Percentiles rank a stretch among this genome's conserved stretches.
Conservation (phyloP, 345 rosid genomes). For the Schrenkiella parvula region DNA sequence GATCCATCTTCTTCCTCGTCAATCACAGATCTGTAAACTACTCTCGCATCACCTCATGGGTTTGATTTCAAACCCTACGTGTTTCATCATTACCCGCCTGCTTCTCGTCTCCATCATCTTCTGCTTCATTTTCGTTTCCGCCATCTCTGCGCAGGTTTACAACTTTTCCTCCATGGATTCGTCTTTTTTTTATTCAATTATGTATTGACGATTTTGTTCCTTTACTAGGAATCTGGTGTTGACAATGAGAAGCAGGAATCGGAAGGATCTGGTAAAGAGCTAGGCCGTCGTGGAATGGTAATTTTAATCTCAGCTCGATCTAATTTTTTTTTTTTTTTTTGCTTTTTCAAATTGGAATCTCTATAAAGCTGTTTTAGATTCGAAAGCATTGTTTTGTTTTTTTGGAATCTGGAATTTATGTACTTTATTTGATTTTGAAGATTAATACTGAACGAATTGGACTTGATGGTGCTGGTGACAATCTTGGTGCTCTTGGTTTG, state of each 20-base stretch:
- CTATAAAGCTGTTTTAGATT: neutral
- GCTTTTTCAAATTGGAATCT: neutral
- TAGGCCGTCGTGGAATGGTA: conserved; percentile 97
- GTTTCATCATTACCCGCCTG: conserved; percentile 17
- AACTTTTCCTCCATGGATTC: neutral
- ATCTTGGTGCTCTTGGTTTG: conserved; percentile 38
- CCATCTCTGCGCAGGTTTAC: conserved; percentile 49
- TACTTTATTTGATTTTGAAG: conserved; percentile 34
- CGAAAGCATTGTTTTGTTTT: neutral
- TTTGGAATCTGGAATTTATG: neutral
- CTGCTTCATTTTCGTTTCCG: conserved; percentile 29
- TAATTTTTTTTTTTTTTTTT: neutral
- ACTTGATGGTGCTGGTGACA: conserved; percentile 33
- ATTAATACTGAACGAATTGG: conserved; percentile 41
- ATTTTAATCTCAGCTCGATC: conserved; percentile 14
- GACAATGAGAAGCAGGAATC: conserved; percentile 52
- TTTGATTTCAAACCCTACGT: conserved; percentile 30
- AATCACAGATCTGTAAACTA: conserved; percentile 7
- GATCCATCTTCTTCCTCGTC: neutral
- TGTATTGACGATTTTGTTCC: neutral
- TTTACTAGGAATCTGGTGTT: conserved; percentile 41
- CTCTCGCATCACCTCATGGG: conserved; percentile 35
- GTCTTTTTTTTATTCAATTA: neutral
- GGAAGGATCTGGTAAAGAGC: conserved; percentile 46
- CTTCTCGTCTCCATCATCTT: conserved; percentile 32